phyloP scores from a whole-genome alignment of 164 flowering plant species.

The Vitis amurensis region DNA sequence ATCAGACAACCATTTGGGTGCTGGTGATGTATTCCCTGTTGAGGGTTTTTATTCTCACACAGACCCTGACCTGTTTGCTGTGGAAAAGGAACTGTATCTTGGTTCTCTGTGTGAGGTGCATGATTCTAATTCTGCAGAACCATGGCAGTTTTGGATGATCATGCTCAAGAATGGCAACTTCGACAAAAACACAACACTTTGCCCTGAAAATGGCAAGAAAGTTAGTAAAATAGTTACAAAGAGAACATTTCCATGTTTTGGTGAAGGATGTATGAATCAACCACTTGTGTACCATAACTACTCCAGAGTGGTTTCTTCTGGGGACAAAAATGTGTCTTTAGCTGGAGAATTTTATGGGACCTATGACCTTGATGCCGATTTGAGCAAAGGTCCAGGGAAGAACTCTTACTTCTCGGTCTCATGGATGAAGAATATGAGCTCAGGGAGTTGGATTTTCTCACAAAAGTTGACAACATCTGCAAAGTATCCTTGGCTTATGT shows the following conservation, averaged over 20 bases:
- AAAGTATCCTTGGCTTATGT: constrained; percentile 53
- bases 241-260: constrained; percentile 34
- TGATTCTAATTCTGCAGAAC: constrained; percentile 7
- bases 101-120: constrained; percentile 25
- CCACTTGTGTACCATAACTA: constrained; percentile 27
- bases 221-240: constrained; percentile 21
- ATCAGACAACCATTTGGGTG: constrained; percentile 25
- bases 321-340: neutral
- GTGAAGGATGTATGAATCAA: constrained; percentile 38
- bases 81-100: constrained; percentile 30
- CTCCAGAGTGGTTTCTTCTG: constrained; percentile 15
- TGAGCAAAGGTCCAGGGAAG: constrained; percentile 8
- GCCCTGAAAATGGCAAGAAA: constrained; percentile 34
- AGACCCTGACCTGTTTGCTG: constrained; percentile 31
- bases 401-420: constrained; percentile 24
- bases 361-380: constrained; percentile 23
- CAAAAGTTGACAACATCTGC: constrained; percentile 24
- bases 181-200: constrained; percentile 29
- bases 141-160: constrained; percentile 44
- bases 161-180: constrained; percentile 48
- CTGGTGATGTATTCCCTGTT: constrained; percentile 25
- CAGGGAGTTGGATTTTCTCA: constrained; percentile 28
- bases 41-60: constrained; percentile 12
- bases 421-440: constrained; percentile 25
- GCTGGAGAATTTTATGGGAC: constrained; percentile 27